A percentile compares a stretch with the other conserved stretches of the same genome.
phyloP scores from a whole-genome alignment of 2,329 filamentous ascomycete species.

The Penicillium sp. region DNA sequence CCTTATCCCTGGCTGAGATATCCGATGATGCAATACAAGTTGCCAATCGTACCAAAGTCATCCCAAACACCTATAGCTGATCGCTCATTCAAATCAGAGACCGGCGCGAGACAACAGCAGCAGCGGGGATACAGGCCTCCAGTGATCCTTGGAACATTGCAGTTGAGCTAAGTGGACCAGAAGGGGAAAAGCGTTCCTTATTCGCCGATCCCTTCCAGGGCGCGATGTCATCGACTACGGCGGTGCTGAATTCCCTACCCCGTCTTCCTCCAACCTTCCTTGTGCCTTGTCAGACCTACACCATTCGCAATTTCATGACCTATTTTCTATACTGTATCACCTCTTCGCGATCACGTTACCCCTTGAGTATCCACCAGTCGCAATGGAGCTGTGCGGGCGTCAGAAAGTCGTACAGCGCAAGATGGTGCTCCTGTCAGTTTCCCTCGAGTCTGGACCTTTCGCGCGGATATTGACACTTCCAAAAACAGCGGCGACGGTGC shows the following conservation, averaged over 20 bases:
- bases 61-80: background rate
- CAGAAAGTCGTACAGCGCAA: conserved; percentile 90
- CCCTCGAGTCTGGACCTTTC: background rate
- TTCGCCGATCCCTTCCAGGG: conserved; percentile 32
- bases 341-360: conserved; percentile 6
- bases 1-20: background rate
- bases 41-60: conserved; percentile 6
- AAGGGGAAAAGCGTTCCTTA: conserved; percentile 58
- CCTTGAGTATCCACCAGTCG: conserved; percentile 13
- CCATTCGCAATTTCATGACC: background rate
- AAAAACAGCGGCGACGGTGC: conserved; percentile 80
- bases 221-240: conserved; percentile 37
- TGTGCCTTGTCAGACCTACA: background rate
- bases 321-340: background rate
- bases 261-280: conserved; percentile 19
- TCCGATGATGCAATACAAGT: background rate
- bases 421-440: conserved; percentile 77
- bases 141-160: background rate
- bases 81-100: background rate
- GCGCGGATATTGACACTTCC: conserved; percentile 19
- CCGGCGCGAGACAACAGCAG: background rate
- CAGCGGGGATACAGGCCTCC: background rate
- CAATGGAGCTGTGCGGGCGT: conserved; percentile 63
- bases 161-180: conserved; percentile 14
- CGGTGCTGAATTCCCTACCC: conserved; percentile 24